Evolutionary conservation across 768 basidiomycete genomes (phyloP), one percentile per base, ranked within the genome.

Genomic region (Neoboletus subvelutipes): DNA sequence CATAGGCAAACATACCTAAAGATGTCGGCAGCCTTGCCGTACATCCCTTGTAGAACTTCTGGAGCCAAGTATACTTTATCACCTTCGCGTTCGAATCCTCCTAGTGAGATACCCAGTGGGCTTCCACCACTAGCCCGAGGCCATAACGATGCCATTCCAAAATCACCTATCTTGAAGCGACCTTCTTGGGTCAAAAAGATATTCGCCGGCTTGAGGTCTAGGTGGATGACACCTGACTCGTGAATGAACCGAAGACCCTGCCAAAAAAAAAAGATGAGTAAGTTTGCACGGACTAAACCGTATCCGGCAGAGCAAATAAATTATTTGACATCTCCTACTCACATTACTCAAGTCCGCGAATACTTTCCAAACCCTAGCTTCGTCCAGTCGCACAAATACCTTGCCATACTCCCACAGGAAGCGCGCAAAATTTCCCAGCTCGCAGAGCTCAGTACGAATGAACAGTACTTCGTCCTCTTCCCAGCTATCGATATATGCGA

Each of bases 141-240:
- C 90, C 92, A 95, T 51, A 93, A 65, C 7, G 92, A 92, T n/a
- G 96, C 95, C 87, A 99, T 94, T 10, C 97, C 97, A 76, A 98
- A 98, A 72, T 99, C 97, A 9, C 96, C 96, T 70, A 99, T 94
- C 77, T 93, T 94, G 76, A 99, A 88, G 45, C 88, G 83, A 2
- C 97, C 97, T 42, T 86, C 82, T 9, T 79, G 78, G 11, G 92
- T 94, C 64, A 99, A 80, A 69, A 99, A 94, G 50, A 99, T 87
- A 71, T 99, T 99, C 42, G 93, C 93, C 13, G 97, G 97, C 76
- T 99, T 99, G 61, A 99, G 75, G 75, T 99, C 97, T 53, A 99
- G 82, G 75, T 99, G 97, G 49, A 98, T 88, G 56, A 97, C 85
- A 54, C 88, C 87, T 43, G 87, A 83, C 64, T 83, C 80, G 73